Conservation (phyloP, 139 green algal genomes). For the Edaphochlamys debaryana region DNA sequence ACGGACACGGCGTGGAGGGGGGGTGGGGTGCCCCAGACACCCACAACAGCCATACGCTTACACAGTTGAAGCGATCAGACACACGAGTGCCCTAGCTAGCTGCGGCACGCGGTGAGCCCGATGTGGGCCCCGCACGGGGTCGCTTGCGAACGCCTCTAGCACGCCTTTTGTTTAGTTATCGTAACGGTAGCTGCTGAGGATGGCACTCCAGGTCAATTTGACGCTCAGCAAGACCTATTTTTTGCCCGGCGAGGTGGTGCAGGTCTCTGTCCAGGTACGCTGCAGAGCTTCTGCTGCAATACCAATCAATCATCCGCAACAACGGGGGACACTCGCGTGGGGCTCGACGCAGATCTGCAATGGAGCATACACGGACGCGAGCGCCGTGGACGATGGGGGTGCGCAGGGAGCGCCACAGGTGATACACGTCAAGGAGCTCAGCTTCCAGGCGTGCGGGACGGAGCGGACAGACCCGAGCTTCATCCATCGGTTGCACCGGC, state of each 20-base stretch:
- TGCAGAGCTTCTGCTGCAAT: background rate
- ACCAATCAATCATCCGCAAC: background rate
- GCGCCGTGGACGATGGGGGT: too few relatives aligned
- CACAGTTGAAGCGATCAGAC: too few relatives aligned
- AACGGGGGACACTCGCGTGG: background rate
- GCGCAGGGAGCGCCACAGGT: background rate
- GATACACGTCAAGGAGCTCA: slow-evolving; percentile 34
- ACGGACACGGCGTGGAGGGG: too few relatives aligned
- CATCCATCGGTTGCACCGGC: slow-evolving; percentile 19
- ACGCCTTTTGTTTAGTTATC: too few relatives aligned
- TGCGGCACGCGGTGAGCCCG: too few relatives aligned
- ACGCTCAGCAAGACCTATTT: slow-evolving; percentile 32
- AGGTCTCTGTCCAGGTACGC: slow-evolving; percentile 31
- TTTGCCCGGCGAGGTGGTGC: slow-evolving; percentile 22
- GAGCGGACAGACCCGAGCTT: slow-evolving; percentile 39
- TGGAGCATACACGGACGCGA: background rate
- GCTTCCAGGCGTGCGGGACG: slow-evolving; percentile 21
- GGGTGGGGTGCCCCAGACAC: too few relatives aligned
- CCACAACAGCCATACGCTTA: too few relatives aligned
- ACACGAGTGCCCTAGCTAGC: too few relatives aligned
- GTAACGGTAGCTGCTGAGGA: background rate
- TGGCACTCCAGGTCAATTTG: slow-evolving; percentile 24
- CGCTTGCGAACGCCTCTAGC: too few relatives aligned
- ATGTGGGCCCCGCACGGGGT: too few relatives aligned
- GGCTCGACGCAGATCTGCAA: slow-evolving; percentile 11